Percentiles rank a stretch among this genome's conserved stretches.
phyloP scores from a whole-genome alignment of 345 rosid genomes.

The Leavenworthia alabamica region DNA sequence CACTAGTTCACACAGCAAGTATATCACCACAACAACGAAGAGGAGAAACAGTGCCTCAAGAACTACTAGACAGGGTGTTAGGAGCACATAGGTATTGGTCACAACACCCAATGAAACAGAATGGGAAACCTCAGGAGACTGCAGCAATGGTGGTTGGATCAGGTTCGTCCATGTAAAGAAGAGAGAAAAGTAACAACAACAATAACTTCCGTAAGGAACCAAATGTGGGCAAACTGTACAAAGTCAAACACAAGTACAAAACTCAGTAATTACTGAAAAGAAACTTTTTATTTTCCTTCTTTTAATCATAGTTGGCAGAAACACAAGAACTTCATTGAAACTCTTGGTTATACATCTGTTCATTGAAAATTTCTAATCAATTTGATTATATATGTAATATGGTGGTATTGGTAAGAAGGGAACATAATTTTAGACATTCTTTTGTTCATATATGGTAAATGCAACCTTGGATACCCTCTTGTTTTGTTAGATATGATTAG shows the following conservation, averaged over 20 bases:
- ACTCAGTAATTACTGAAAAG: not conserved
- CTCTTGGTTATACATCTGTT: constrained; percentile 18
- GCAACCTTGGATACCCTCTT: too few relatives aligned
- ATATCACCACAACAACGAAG: constrained; percentile 87
- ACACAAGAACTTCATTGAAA: constrained; percentile 1
- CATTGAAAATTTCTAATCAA: too few relatives aligned
- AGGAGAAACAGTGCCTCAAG: constrained; percentile 97
- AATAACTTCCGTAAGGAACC: constrained; percentile 21
- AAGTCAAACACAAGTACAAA: constrained; percentile 18
- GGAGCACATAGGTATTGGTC: constrained; percentile 80
- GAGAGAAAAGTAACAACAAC: constrained; percentile 3
- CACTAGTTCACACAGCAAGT: constrained; percentile 90
- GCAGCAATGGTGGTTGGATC: constrained; percentile 22
- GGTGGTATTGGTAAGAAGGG: too few relatives aligned
- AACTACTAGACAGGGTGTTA: constrained; percentile 78
- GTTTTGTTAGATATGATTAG: too few relatives aligned
- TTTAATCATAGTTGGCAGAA: constrained; percentile 4
- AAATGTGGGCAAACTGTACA: constrained; percentile 24
- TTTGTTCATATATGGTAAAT: too few relatives aligned
- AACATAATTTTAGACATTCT: too few relatives aligned
- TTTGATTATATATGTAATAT: too few relatives aligned
- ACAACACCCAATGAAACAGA: constrained; percentile 71
- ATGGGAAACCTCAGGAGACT: constrained; percentile 41
- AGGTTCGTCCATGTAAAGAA: constrained; percentile 24
- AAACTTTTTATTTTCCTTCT: not conserved